These are phyloP conservation scores for Coemansia biformis DNA, from an alignment of 192 early-diverging fungal genomes.

Conservation along the genomic window DNA sequence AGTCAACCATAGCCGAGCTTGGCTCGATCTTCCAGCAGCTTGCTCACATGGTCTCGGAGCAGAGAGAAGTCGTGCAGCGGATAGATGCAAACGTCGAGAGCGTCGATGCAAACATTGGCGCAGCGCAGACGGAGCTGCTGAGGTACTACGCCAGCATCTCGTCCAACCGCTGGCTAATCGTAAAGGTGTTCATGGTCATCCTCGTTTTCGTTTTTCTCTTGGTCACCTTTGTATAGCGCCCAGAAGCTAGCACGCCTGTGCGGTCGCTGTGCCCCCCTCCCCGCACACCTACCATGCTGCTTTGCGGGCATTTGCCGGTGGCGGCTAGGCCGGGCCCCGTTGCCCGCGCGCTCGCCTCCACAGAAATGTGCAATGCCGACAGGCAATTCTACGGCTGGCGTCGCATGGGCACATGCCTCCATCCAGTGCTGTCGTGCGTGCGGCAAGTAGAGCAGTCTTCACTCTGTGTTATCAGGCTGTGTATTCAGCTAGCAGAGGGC, in stretches of 20 bases:
- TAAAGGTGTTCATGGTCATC: slow-evolving; percentile 88
- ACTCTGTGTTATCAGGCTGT: too few relatives aligned
- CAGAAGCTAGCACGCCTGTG: not conserved
- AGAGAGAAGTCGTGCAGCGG: slow-evolving; percentile 81
- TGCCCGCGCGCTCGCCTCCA: too few relatives aligned
- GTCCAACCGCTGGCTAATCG: slow-evolving; percentile 92
- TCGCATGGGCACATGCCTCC: too few relatives aligned
- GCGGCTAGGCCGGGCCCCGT: too few relatives aligned
- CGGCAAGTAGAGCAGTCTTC: too few relatives aligned
- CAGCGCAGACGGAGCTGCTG: slow-evolving; percentile 83
- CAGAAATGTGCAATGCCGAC: too few relatives aligned
- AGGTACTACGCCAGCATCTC: slow-evolving; percentile 90
- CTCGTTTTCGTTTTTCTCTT: slow-evolving; percentile 84
- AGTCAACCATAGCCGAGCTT: slow-evolving; percentile 94
- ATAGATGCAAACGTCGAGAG: slow-evolving; percentile 95
- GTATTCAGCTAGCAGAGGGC: too few relatives aligned
- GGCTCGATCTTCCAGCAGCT: slow-evolving; percentile 85
- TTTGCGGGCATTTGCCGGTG: too few relatives aligned
- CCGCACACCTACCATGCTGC: too few relatives aligned
- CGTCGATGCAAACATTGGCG: slow-evolving; percentile 83
- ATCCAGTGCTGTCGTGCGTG: too few relatives aligned
- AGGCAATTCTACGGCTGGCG: too few relatives aligned
- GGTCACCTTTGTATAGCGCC: slow-evolving; percentile 45
- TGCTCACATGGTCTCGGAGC: slow-evolving; percentile 77
- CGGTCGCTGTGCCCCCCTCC: too few relatives aligned